Evolutionary conservation across 108 stramenopile genomes (phyloP).

Genomic region (Nitzschia sp.): DNA sequence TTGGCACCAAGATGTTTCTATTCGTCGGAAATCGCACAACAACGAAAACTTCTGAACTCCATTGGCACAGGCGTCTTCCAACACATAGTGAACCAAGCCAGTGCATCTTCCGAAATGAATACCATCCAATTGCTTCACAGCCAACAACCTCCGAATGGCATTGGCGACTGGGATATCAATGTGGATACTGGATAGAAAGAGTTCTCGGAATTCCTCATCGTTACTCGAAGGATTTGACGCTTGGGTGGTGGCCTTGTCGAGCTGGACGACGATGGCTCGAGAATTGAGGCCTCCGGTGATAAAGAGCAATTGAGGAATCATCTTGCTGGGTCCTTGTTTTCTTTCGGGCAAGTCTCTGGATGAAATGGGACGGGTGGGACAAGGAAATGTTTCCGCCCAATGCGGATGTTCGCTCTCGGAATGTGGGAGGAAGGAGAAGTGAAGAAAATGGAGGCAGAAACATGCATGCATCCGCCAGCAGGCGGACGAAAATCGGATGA

Average conservation of each 20-base stretch:
- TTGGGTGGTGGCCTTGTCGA: not conserved
- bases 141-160: not conserved
- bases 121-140: not conserved
- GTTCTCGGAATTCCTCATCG: constrained; percentile 1
- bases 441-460: too few relatives aligned
- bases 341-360: too few relatives aligned
- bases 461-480: too few relatives aligned
- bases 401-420: too few relatives aligned
- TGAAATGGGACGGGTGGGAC: too few relatives aligned
- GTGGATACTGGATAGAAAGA: constrained; percentile 3
- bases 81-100: not conserved
- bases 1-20: not conserved
- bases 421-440: too few relatives aligned
- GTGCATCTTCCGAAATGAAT: constrained; percentile 15
- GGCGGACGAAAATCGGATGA: not conserved
- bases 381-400: too few relatives aligned
- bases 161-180: not conserved
- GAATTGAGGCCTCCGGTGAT: constrained; percentile 1
- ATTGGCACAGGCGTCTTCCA: not conserved
- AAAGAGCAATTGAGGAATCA: constrained; percentile 18
- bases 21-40: not conserved
- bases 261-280: not conserved
- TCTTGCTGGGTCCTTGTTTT: too few relatives aligned
- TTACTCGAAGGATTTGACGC: not conserved
- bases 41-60: constrained; percentile 11